A percentile compares a stretch with the other conserved stretches of the same genome.
Conservation (phyloP, 495 filamentous ascomycete species). For the Penicillium parvum region DNA sequence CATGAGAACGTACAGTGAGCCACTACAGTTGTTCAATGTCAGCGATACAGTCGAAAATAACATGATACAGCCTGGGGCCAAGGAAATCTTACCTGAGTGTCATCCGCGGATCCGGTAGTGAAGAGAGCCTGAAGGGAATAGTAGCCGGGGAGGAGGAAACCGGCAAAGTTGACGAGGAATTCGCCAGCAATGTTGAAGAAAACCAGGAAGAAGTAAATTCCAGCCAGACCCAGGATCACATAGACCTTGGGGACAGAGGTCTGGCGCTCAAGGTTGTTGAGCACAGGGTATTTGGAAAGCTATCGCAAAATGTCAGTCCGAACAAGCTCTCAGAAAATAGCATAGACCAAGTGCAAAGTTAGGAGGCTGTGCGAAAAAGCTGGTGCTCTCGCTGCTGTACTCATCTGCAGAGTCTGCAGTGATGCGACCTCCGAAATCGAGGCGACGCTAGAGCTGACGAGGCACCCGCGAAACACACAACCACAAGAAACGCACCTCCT, state of each 20-base stretch:
- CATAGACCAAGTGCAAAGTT: neutral
- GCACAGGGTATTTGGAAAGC: constrained; percentile 92
- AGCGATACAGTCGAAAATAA: constrained; percentile 12
- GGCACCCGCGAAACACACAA: constrained; percentile 27
- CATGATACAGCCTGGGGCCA: neutral
- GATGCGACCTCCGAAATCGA: constrained; percentile 12
- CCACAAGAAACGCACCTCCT: constrained; percentile 69
- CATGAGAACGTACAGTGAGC: constrained; percentile 58
- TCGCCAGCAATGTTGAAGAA: constrained; percentile 99
- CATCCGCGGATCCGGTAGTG: constrained; percentile 72
- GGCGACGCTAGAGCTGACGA: constrained; percentile 19
- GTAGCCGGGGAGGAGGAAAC: constrained; percentile 91
- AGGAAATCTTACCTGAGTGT: constrained; percentile 68
- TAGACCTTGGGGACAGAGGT: constrained; percentile 95
- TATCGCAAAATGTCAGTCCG: constrained; percentile 37
- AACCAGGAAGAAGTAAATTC: constrained; percentile 95
- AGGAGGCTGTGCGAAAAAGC: neutral
- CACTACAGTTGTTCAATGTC: constrained; percentile 48
- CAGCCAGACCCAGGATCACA: constrained; percentile 75
- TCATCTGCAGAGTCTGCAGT: constrained; percentile 9
- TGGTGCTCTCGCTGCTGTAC: constrained; percentile 1
- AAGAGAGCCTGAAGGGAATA: constrained; percentile 92
- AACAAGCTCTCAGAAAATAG: constrained; percentile 11
- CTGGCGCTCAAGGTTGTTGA: constrained; percentile 97
- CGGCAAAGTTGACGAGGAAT: constrained; percentile 93